Percentiles rank a stretch among this genome's conserved stretches.
These are phyloP conservation scores for Powellomyces hirtus DNA, from an alignment of 192 early-diverging fungal genomes.

Conservation along the genomic window DNA sequence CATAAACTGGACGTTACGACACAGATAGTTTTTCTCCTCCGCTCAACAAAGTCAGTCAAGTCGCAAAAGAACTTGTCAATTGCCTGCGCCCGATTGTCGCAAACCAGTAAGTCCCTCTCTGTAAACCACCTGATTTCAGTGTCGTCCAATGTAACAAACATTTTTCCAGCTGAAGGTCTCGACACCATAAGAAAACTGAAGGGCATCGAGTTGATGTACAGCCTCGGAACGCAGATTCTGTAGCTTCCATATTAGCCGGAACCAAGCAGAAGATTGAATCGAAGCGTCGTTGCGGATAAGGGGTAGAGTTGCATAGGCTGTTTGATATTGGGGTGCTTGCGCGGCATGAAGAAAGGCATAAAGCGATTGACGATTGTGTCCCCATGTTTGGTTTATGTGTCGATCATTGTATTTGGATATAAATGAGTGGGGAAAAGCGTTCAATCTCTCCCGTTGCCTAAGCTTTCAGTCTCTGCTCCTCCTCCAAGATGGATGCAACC, in stretches of 20 bases:
- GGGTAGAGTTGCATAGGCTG: no score
- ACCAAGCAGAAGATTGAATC: no score
- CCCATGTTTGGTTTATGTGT: no score
- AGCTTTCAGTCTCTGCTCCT: slow-evolving; percentile 25
- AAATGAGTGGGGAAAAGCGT: no score
- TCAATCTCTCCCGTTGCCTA: no score
- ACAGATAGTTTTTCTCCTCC: slow-evolving; percentile 6
- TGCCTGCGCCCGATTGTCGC: slow-evolving; percentile 24
- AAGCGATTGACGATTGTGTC: no score
- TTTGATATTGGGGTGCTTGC: no score
- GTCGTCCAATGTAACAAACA: not conserved
- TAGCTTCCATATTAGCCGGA: no score
- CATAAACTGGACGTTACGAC: slow-evolving; percentile 2
- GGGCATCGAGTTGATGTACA: slow-evolving; percentile 29
- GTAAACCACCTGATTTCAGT: not conserved
- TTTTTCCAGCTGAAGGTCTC: slow-evolving; percentile 16
- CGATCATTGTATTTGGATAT: no score
- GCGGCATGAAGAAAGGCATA: no score
- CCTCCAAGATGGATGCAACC: slow-evolving; percentile 32
- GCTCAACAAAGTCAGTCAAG: not conserved
- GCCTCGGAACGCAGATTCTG: slow-evolving; percentile 14
- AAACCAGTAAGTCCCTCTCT: not conserved
- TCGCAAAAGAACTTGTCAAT: slow-evolving; percentile 26
- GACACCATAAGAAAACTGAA: slow-evolving; percentile 5
- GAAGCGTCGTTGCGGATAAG: no score